These are phyloP conservation scores for Yamadazyma nakazawae DNA, from an alignment of 805 yeast genomes.

Conservation along the genomic window DNA sequence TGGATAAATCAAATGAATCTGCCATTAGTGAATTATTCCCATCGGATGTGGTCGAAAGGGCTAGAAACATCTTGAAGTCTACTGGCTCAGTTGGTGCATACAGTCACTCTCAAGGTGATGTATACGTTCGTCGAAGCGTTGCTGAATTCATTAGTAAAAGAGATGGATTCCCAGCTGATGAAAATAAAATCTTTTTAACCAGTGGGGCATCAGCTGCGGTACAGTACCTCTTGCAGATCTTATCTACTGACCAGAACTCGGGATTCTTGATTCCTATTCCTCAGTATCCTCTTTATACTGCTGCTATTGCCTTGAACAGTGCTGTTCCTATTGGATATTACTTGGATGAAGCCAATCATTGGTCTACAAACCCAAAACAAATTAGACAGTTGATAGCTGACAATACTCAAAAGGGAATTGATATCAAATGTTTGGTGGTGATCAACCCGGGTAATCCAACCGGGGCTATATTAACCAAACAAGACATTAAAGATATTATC, in stretches of 20 bases:
- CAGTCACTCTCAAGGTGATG: conserved; percentile 88
- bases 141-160: conserved; percentile 76
- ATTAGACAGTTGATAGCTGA: conserved; percentile 53
- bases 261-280: conserved; percentile 95
- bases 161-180: conserved; percentile 57
- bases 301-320: conserved; percentile 82
- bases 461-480: conserved; percentile 71
- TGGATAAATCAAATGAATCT: conserved; percentile 22
- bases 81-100: conserved; percentile 92
- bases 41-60: conserved; percentile 70
- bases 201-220: conserved; percentile 97
- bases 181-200: conserved; percentile 78
- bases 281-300: conserved; percentile 95
- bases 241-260: conserved; percentile 63
- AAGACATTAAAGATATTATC: conserved; percentile 68
- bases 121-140: conserved; percentile 66
- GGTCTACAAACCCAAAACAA: conserved; percentile 78
- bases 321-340: conserved; percentile 84
- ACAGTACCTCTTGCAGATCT: conserved; percentile 65
- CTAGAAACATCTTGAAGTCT: conserved; percentile 53
- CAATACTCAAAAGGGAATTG: conserved; percentile 50
- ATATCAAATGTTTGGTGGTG: conserved; percentile 78
- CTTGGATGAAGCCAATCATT: conserved; percentile 71
- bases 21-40: conserved; percentile 41
- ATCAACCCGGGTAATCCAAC: conserved; percentile 99